Evolutionary conservation across 768 basidiomycete species (phyloP), one percentile per base, ranked within the genome.

Genomic region (Leucosporidium yakuticum): DNA sequence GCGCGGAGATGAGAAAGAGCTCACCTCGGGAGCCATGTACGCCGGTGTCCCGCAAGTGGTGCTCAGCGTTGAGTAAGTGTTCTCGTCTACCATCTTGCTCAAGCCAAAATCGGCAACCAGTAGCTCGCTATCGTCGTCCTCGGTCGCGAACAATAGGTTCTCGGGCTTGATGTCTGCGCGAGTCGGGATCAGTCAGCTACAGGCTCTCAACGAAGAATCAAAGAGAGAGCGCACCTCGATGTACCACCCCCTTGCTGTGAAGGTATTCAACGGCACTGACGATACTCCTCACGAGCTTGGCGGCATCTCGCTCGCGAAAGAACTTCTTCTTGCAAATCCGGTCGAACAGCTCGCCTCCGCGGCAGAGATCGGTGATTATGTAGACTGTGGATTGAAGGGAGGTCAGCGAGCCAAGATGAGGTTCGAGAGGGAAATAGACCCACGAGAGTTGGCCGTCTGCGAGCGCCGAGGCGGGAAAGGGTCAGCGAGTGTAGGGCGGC

Each of bases 61-160:
- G 0, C 92, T 96, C 70, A 98, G 81, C 75, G 89, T 78, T 62
- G 85, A 87, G 74, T 93, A 83, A 78, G 91, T 91, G 70, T 90
- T 87, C 74, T 91, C 90, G 32, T 93, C 87, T 84, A 97, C 88
- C 51, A 96, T 84, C 39, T 91, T 85, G 31, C 57, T 55, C 67
- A 95, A 83, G 27, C 93, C 94, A 78, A 98, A 98, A 79, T 98
- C 94, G 0, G 94, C 94, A 64, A 98, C 87, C 88, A 95, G 91
- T 75, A 98, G 88, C 75, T 94, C 92, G 20, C 92, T 87, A 56
- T 91, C 90, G 78, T 97, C 94, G 4, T 84, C 87, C 71, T 84
- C 83, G n/a, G 88, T 87, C 67, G 89, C 87, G 86, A 98, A 98
- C 44, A 98, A 83, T 27, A 98, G 85, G 80, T 98, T 98, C 81